Evolutionary conservation across 2,329 filamentous ascomycete species (phyloP).

Genomic region (Fusarium sp.): DNA sequence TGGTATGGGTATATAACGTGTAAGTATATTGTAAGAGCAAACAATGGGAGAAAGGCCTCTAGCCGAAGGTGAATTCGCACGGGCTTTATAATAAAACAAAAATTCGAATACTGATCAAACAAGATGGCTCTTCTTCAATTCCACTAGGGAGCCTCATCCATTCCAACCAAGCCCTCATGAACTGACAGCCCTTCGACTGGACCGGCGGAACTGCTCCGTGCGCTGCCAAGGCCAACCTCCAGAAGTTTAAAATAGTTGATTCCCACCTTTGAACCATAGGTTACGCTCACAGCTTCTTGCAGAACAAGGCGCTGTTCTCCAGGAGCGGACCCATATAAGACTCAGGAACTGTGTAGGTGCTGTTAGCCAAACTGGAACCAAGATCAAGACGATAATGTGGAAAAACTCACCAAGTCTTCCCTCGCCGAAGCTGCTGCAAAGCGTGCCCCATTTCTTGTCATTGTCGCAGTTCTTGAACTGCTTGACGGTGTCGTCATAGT

Average conservation of each 20-base stretch:
- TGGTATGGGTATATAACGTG: neutral
- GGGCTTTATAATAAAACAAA: neutral
- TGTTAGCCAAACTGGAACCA: neutral
- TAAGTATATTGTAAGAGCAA: neutral
- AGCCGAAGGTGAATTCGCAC: neutral
- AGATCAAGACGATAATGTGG: accelerated
- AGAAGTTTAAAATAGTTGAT: no score
- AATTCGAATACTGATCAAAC: neutral
- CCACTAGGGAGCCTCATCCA: no score
- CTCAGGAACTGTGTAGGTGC: neutral
- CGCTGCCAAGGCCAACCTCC: no score
- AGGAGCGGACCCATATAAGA: slow-evolving; percentile 14
- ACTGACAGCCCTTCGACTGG: neutral
- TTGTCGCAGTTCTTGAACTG: slow-evolving; percentile 28
- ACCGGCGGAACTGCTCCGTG: neutral
- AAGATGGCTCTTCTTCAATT: no score
- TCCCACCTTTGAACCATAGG: no score
- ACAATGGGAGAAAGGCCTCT: no score
- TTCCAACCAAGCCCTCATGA: neutral
- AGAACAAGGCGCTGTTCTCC: neutral
- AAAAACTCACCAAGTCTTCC: neutral
- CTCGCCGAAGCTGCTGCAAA: slow-evolving; percentile 8
- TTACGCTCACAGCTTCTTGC: neutral
- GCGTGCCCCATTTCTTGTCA: slow-evolving; percentile 2
- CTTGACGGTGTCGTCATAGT: neutral